Base-by-base conservation (phyloP, 129 eudicot genomes). In the Mikania micrantha region DNA sequence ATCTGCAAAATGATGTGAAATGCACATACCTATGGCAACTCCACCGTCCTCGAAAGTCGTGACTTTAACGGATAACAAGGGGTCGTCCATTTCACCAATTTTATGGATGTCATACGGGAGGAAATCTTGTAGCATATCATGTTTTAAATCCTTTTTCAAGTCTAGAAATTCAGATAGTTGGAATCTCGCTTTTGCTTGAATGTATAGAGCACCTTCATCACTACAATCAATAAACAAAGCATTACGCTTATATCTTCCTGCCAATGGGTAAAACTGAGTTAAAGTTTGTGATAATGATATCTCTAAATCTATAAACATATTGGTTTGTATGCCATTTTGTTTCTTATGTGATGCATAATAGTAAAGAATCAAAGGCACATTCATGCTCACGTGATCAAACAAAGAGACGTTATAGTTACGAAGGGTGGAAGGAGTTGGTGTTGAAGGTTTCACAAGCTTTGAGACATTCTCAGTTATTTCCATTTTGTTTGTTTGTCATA, bases 1-100 rank as follows among this genome's bases (percentile, higher is more conserved):
- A 21, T 78, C 82, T 2, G 15, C 42, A 66, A 72, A 12, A 21
- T 71, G 72, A 42, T 78, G 78, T 6, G 82, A 67, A 38, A 72
- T 54, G 41, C 74, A 66, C 62, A 56, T 56, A 56, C 62, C 62
- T 21, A 56, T 56, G 27, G 62, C 62, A 56, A 56, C 27, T 21
- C 62, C 38, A 12, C 62, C 62, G 8, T 36, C 25, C 35, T 56
- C 62, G 0, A 45, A 45, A 45, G 10, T 16, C 9, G 22, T n/a
- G 21, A 45, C 52, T 45, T 45, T 19, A 31, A 71, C 17, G 6
- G 22, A 9, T 7, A 77, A 38, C 32, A 74, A 28, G 25, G 79
- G 67, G 34, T 74, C 61, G 11, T 48, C 54, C 3, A 69, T 21
- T 36, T 76, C 75, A 49, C 64, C 74, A 35, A 65, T 44, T 41